phyloP scores from a whole-genome alignment of 176 grass and related monocot genomes.

The Triticum dicoccoides region DNA sequence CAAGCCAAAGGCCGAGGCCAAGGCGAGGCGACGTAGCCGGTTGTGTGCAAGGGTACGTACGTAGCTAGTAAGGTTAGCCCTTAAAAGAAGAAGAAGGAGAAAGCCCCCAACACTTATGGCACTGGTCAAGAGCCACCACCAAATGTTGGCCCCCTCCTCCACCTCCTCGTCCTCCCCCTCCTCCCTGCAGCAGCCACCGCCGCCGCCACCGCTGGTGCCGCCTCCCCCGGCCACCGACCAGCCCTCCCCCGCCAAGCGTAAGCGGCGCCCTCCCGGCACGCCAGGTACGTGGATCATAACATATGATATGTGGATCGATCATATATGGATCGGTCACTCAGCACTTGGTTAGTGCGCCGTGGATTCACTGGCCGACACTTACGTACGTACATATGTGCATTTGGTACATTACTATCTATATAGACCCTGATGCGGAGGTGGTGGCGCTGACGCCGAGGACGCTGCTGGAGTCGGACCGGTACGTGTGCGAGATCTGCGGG shows the following conservation, averaged over 20 bases:
- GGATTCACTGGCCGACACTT: background rate
- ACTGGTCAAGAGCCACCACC: constrained; percentile 64
- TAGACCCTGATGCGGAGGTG: constrained; percentile 91
- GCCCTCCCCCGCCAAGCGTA: constrained; percentile 64
- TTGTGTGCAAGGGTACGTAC: background rate
- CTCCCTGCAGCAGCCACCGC: background rate
- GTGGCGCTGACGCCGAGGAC: constrained; percentile 78
- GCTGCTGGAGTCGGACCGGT: constrained; percentile 85
- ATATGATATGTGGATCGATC: background rate
- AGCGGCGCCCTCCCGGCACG: constrained; percentile 70
- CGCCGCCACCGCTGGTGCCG: background rate
- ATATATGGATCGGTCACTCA: background rate
- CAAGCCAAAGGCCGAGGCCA: constrained; percentile 1
- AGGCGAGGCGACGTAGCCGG: background rate
- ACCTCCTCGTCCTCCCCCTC: constrained; percentile 40
- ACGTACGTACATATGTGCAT: background rate
- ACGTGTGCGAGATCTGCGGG: constrained; percentile 94
- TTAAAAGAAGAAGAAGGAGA: constrained; percentile 36
- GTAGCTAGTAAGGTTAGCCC: constrained; percentile 5
- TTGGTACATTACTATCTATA: background rate
- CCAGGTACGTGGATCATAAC: constrained; percentile 43
- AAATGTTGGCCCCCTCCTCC: constrained; percentile 66
- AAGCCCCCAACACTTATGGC: constrained; percentile 38
- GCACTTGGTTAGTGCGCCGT: background rate
- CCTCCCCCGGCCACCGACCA: constrained; percentile 27